Base-by-base conservation (phyloP, 148 eudicot species). In the Rhododendron ovatum region DNA sequence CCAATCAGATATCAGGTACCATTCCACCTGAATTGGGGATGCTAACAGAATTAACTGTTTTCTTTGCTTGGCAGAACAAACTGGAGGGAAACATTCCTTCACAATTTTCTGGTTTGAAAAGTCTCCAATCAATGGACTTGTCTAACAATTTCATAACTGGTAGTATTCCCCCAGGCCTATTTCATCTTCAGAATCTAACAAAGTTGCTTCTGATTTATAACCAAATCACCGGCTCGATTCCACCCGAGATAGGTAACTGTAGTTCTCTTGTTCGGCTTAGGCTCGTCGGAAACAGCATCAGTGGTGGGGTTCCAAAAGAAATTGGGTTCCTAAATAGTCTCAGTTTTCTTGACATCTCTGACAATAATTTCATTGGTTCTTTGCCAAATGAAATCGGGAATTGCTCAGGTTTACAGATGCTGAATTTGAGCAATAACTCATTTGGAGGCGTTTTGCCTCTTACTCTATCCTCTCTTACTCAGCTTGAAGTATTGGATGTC, bases 61-160 rank as follows among this genome's bases (percentile, higher is more conserved):
- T 95, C 88, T 94, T 95, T 84, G 96, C 95, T 84, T 95, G 98
- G 98, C 89, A 91, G 83, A 95, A 95, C 53, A 92, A 94, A 89
- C 93, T 94, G 61, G 95, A 94, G 88, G 98, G 98, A 9, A 93
- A 89, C 74, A 91, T 95, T 14, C 98, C 98, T 65, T 77, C 88
- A 2, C 86, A 89, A 71, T 88, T 95, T 85, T 91, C 88, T 75
- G 87, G 84, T 81, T 94, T 93, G 75, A 85, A 74, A 67, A 90
- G 86, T 65, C 92, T 95, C 24, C 93, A 94, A 85, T 90, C 95
- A 4, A 77, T 95, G 65, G 98, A 95, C 78, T 90, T 95, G 89
- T 94, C 96, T 5, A 93, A 90, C 77, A 95, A 95, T 87, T 89
- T 87, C 0, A 91, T 95, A 14, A 93, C 94, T n/a, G 98, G 98